Base-by-base conservation (phyloP, 768 basidiomycete species). In the Lentinula boryana region DNA sequence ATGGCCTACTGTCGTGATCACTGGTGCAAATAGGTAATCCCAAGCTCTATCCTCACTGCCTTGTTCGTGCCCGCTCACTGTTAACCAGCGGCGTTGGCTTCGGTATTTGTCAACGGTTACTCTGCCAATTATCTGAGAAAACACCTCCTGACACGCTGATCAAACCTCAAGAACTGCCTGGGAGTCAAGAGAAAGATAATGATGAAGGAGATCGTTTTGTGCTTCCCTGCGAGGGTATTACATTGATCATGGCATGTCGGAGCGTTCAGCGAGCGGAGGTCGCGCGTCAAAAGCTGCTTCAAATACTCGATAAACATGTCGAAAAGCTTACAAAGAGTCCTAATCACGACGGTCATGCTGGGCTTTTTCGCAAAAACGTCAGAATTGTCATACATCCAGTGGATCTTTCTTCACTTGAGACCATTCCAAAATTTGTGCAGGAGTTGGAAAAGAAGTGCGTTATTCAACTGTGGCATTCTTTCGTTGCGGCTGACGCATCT, bases 191-290 rank as follows among this genome's bases (percentile, higher is more conserved):
- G 50, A 60, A 58, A 46, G 54, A 36, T 62, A 65, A 50, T 61
- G 62, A 27, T 56, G 59, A 60, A 60, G 60, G 63, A 69, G 63
- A 65, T 31, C 58, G 62, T 43, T 58, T 66, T 10, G 40, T 18
- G 53, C 48, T 63, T 12, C 70, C 72, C 7, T 84, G 77, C 65
- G 75, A 79, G 16, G 85, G 85, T 5, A 66, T 92, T 51, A 92
- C 88, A 0, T 74, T 95, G 27, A 83, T 95, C 63, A 78, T 95
- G 80, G 93, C 91, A 0, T 94, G 93, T 69, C 80, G 93, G 57
- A 90, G 78, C 63, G 75, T 71, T 41, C 77, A 81, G 63, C 80
- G 86, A 4, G 93, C 87, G 2, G 81, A 85, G 62, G 77, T 67
- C 13, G 90, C 92, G 12, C 78, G 81, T 35, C 68, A 70, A n/a